These are phyloP conservation scores for Neckera pumila DNA, from an alignment of 225 moss, liverwort and hornwort genomes.

Conservation along the genomic window DNA sequence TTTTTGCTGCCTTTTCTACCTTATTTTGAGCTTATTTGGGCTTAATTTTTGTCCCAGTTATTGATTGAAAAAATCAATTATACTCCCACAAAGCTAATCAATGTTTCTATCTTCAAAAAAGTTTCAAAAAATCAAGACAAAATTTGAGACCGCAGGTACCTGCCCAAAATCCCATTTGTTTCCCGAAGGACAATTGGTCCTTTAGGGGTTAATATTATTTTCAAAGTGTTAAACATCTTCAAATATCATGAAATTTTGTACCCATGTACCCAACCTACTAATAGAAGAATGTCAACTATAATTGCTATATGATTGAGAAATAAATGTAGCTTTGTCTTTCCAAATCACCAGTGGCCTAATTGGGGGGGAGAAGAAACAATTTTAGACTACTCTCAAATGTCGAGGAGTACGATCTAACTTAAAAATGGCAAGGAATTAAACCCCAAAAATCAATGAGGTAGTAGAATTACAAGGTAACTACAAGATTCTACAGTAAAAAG, in stretches of 20 bases:
- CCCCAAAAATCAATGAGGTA: too few species aligned
- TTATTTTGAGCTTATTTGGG: too few species aligned
- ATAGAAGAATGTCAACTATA: not conserved
- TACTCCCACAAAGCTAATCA: too few species aligned
- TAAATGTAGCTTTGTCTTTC: not conserved
- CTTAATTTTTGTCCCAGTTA: too few species aligned
- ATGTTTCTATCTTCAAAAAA: too few species aligned
- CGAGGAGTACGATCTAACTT: not conserved
- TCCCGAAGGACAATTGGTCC: too few species aligned
- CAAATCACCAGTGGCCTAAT: rapidly evolving
- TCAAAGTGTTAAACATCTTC: not conserved
- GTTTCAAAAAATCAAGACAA: too few species aligned
- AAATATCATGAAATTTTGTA: not conserved
- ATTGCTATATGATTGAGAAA: not conserved
- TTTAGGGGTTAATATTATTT: not conserved
- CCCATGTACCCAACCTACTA: too few species aligned
- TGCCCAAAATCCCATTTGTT: too few species aligned
- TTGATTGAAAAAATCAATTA: too few species aligned
- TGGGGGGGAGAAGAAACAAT: not conserved
- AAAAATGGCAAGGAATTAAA: not conserved
- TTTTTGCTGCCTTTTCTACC: too few species aligned
- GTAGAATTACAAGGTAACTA: not conserved
- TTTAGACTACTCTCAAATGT: not conserved
- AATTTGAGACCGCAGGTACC: too few species aligned
- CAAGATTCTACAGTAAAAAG: not conserved